Conservation (phyloP, 768 basidiomycete species). For the Hygrophorus pudorinus region DNA sequence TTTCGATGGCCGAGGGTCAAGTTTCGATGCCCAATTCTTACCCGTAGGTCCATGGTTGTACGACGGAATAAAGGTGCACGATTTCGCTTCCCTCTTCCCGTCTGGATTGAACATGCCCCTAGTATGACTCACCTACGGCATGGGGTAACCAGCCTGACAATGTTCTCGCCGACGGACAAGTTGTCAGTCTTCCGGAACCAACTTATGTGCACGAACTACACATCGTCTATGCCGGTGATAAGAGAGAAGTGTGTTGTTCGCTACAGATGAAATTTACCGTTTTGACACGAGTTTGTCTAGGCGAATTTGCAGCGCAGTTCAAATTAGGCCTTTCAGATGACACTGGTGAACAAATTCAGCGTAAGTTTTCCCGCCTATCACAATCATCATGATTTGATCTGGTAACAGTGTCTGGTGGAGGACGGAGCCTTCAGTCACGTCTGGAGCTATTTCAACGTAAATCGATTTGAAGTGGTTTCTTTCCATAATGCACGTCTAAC, state of each 20-base stretch:
- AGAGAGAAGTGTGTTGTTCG: slow-evolving; percentile 17
- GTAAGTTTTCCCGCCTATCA: slow-evolving; percentile 15
- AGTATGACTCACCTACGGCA: slow-evolving; percentile 14
- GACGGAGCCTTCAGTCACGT: slow-evolving; percentile 26
- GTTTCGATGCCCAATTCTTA: slow-evolving; percentile 30
- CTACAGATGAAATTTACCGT: background rate
- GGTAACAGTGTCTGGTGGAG: slow-evolving; percentile 33
- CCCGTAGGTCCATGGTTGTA: slow-evolving; percentile 28
- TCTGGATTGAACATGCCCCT: slow-evolving; percentile 21
- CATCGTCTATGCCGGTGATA: slow-evolving; percentile 36
- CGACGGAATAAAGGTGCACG: slow-evolving; percentile 28
- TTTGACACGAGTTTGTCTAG: slow-evolving; percentile 1
- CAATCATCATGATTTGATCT: background rate
- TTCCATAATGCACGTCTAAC: no score
- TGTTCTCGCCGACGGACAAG: slow-evolving; percentile 32
- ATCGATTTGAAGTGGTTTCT: background rate
- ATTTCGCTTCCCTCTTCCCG: slow-evolving; percentile 13
- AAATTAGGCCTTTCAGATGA: slow-evolving; percentile 26
- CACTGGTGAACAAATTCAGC: slow-evolving; percentile 22
- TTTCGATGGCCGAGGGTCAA: slow-evolving; percentile 30
- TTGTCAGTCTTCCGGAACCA: slow-evolving; percentile 21
- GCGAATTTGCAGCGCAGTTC: slow-evolving; percentile 25
- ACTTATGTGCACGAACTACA: slow-evolving; percentile 37
- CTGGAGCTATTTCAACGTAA: slow-evolving; percentile 35
- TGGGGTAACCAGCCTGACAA: slow-evolving; percentile 38